Percentiles rank a stretch among this genome's conserved stretches.
These are phyloP conservation scores for Bolboschoenus planiculmis DNA, from an alignment of 176 grass and related monocot species.

Conservation along the genomic window DNA sequence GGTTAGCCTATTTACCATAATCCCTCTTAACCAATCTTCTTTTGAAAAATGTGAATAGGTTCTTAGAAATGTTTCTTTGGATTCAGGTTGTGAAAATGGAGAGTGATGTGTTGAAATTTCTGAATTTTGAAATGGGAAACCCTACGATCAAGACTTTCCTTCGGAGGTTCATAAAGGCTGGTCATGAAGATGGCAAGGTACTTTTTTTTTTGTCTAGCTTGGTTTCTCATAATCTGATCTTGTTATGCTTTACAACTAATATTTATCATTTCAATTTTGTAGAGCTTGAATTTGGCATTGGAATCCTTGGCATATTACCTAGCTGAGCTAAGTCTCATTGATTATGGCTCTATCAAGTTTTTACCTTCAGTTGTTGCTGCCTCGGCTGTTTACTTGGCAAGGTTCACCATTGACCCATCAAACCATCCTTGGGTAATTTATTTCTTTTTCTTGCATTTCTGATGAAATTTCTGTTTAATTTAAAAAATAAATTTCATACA, in stretches of 20 bases:
- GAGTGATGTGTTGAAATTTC: conserved; percentile 67
- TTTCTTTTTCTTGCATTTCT: not conserved
- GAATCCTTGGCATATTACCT: conserved; percentile 69
- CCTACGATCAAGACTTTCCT: conserved; percentile 86
- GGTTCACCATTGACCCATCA: conserved; percentile 45
- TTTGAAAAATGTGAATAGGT: not conserved
- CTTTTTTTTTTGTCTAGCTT: not conserved
- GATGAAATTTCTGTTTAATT: not conserved
- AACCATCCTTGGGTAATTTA: conserved; percentile 70
- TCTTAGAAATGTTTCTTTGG: not conserved
- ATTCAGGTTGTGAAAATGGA: conserved; percentile 76
- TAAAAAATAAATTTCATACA: not conserved
- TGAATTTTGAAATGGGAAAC: conserved; percentile 82
- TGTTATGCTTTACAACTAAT: not conserved
- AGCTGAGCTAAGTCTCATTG: conserved; percentile 74
- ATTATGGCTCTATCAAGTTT: conserved; percentile 66
- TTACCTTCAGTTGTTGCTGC: conserved; percentile 82
- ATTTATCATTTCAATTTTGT: conserved; percentile 7
- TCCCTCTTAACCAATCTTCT: not conserved
- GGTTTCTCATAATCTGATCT: not conserved
- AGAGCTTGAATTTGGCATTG: conserved; percentile 43
- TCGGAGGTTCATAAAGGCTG: conserved; percentile 54
- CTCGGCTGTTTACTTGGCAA: conserved; percentile 66
- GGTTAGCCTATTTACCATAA: conserved; percentile 3
- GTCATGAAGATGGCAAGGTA: conserved; percentile 55